Evolutionary conservation across 75 land plant species (phyloP).

Genomic region (Ceratopteris richardii): DNA sequence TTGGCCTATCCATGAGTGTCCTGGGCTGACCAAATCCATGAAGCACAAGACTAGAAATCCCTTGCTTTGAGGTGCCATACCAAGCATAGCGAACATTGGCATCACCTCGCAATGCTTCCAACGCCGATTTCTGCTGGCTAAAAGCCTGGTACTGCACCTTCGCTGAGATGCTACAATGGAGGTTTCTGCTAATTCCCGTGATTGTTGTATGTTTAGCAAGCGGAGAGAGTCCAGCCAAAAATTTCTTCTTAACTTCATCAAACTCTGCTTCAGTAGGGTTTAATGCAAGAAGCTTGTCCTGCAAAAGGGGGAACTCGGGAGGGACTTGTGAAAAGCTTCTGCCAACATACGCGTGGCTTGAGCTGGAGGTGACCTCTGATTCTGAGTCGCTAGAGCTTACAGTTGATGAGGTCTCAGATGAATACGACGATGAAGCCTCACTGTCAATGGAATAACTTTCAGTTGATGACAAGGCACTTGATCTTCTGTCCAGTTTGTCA

Average conservation of each 20-base stretch:
- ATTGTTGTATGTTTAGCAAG: constrained; percentile 20
- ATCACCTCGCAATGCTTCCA: constrained; percentile 41
- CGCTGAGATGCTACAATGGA: constrained; percentile 13
- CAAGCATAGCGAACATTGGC: constrained; percentile 81
- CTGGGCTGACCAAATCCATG: constrained; percentile 52
- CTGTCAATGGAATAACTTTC: no score
- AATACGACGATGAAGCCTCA: constrained; percentile 2
- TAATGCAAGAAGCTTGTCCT: constrained; percentile 13
- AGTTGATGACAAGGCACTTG: no score
- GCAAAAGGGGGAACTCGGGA: constrained; percentile 3
- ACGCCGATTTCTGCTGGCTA: constrained; percentile 41
- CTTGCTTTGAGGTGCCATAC: constrained; percentile 49
- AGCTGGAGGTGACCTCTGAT: no score
- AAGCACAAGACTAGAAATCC: constrained; percentile 28
- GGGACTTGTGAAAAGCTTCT: no score
- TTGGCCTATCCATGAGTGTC: constrained; percentile 15
- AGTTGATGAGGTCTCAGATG: neutral
- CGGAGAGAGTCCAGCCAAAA: constrained; percentile 35
- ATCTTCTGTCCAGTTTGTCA: no score
- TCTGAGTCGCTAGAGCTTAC: neutral
- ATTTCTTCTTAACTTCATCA: constrained; percentile 25
- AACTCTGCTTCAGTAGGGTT: constrained; percentile 13
- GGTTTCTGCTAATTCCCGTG: constrained; percentile 27
- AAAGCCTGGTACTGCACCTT: constrained; percentile 43
- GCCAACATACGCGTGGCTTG: no score